These are phyloP conservation scores for Betula pendula DNA, from an alignment of 306 rosid genomes.

Conservation along the genomic window DNA sequence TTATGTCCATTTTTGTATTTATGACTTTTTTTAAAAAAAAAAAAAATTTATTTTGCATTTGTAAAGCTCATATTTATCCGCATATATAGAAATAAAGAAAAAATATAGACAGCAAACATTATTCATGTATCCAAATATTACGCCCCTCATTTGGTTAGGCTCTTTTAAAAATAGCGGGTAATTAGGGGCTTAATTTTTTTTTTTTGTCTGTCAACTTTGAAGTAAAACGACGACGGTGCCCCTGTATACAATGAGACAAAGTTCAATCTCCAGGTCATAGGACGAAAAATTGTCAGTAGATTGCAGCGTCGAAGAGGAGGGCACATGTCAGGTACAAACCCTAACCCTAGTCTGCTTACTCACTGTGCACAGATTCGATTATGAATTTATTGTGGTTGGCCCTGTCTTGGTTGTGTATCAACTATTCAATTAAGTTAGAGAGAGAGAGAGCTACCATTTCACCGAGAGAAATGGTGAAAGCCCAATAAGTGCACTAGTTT, in stretches of 20 bases:
- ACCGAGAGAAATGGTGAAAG: background rate
- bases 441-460: background rate
- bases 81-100: too few species aligned
- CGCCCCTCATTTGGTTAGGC: too few species aligned
- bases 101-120: too few species aligned
- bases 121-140: too few species aligned
- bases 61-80: too few species aligned
- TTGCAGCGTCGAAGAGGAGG: background rate
- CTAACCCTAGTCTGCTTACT: background rate
- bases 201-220: too few species aligned
- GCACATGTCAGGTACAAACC: background rate
- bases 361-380: background rate
- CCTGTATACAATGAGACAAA: background rate
- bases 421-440: background rate
- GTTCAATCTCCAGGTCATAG: background rate
- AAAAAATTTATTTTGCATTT: too few species aligned
- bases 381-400: background rate
- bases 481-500: background rate
- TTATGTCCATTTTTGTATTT: too few species aligned
- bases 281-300: background rate
- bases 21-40: too few species aligned
- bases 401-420: background rate
- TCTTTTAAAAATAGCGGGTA: too few species aligned
- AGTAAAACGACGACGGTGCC: background rate
- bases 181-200: too few species aligned